Evolutionary conservation across 257 asterid genomes (phyloP).

Genomic region (Salvia splendens): DNA sequence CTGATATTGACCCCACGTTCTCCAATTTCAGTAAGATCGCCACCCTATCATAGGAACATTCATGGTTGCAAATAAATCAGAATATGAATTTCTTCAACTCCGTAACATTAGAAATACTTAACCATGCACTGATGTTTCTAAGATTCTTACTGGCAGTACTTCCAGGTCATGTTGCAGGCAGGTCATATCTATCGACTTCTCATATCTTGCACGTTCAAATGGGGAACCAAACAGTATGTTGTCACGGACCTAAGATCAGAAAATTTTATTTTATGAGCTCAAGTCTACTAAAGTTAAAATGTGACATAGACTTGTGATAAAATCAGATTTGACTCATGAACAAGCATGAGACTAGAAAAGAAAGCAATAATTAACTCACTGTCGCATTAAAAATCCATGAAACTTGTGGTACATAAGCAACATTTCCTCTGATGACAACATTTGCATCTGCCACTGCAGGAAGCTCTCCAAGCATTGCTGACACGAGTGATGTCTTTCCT

Average conservation of each 20-base stretch:
- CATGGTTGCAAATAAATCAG: conserved; percentile 22
- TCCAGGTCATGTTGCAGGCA: conserved; percentile 88
- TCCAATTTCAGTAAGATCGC: conserved; percentile 98
- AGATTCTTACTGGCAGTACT: conserved; percentile 66
- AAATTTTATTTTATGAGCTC: conserved; percentile 29
- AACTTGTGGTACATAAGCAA: conserved; percentile 93
- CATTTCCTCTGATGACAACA: conserved; percentile 79
- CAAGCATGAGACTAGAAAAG: conserved; percentile 4
- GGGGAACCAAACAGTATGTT: conserved; percentile 85
- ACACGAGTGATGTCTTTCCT: conserved; percentile 94
- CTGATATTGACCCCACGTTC: conserved; percentile 99
- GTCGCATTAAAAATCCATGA: conserved; percentile 99
- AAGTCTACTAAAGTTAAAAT: conserved; percentile 4
- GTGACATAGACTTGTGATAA: conserved; percentile 3
- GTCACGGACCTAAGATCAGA: conserved; percentile 71
- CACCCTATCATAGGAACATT: conserved; percentile 60
- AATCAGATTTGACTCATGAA: conserved; percentile 9
- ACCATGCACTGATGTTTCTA: conserved; percentile 20
- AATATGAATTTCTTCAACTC: conserved; percentile 16
- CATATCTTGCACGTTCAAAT: conserved; percentile 63
- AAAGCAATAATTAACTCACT: conserved; percentile 48
- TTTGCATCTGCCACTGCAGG: conserved; percentile 69
- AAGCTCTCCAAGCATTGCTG: conserved; percentile 99
- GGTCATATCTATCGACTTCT: conserved; percentile 73
- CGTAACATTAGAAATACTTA: conserved; percentile 17